Conservation (phyloP, 2,329 filamentous ascomycete species). For the Magnaporthiopsis rhizophila region DNA sequence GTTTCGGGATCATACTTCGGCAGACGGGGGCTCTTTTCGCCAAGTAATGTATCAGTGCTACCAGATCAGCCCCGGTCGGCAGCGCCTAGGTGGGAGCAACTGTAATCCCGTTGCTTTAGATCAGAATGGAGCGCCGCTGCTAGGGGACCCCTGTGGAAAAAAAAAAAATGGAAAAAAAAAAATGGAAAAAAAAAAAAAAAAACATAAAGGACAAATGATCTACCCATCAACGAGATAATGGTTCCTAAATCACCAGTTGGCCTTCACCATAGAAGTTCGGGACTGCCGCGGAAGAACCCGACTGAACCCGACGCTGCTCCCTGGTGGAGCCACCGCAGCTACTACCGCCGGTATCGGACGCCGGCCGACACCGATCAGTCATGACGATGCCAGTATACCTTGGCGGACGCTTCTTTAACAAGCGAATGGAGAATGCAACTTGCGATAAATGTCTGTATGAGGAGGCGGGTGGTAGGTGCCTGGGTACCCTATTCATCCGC, state of each 20-base stretch:
- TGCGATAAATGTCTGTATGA: no score
- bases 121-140: no score
- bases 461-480: no score
- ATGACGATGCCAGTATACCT: no score
- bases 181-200: background rate
- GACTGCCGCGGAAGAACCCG: background rate
- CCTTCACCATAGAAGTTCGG: background rate
- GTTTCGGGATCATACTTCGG: slow-evolving; percentile 6
- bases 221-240: background rate
- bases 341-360: background rate
- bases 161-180: no score
- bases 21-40: slow-evolving; percentile 4
- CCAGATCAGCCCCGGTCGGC: background rate
- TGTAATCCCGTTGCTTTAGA: background rate
- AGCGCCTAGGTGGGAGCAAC: background rate
- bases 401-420: no score
- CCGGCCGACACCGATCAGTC: no score
- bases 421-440: no score
- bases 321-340: background rate
- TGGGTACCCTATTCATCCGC: no score
- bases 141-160: no score
- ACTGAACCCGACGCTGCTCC: background rate
- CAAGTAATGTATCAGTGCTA: background rate
- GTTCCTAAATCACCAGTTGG: background rate
- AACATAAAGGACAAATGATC: background rate